phyloP scores from a whole-genome alignment of 192 early-diverging fungal genomes.

The Coemansia sp. region DNA sequence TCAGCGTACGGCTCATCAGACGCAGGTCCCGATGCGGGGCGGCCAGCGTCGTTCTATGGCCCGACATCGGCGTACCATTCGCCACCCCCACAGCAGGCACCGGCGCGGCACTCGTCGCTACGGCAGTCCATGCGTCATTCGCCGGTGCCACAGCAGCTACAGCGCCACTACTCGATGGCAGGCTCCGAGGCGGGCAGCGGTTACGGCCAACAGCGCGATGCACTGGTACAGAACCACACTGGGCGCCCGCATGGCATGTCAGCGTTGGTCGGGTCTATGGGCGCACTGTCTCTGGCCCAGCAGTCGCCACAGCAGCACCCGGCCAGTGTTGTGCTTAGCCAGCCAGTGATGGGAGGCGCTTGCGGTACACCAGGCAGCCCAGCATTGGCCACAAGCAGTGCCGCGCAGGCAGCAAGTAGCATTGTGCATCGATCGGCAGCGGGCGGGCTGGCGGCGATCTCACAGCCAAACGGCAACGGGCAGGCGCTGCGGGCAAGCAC shows the following conservation, averaged over 20 bases:
- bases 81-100: slow-evolving; percentile 13
- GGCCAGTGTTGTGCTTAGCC: not conserved
- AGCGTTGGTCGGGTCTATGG: no score
- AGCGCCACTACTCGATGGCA: slow-evolving; percentile 30
- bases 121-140: slow-evolving; percentile 16
- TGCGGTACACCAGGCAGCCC: not conserved
- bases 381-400: not conserved
- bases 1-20: slow-evolving; percentile 1
- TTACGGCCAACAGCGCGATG: slow-evolving; percentile 4
- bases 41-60: not conserved
- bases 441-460: no score
- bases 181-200: slow-evolving; percentile 5
- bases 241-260: no score
- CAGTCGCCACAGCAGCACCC: not conserved
- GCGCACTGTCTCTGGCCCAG: not conserved
- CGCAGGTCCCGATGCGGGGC: no score
- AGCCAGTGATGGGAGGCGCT: no score
- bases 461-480: slow-evolving; percentile 19
- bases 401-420: no score
- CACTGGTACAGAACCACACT: no score
- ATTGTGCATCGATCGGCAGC: no score
- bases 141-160: slow-evolving; percentile 29
- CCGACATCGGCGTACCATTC: slow-evolving; percentile 8
- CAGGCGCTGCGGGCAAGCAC: slow-evolving; percentile 25
- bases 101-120: slow-evolving; percentile 13